Evolutionary conservation across 2,329 filamentous ascomycete genomes (phyloP), one percentile per base, ranked within the genome.

Genomic region (Zymoseptoria tritici): DNA sequence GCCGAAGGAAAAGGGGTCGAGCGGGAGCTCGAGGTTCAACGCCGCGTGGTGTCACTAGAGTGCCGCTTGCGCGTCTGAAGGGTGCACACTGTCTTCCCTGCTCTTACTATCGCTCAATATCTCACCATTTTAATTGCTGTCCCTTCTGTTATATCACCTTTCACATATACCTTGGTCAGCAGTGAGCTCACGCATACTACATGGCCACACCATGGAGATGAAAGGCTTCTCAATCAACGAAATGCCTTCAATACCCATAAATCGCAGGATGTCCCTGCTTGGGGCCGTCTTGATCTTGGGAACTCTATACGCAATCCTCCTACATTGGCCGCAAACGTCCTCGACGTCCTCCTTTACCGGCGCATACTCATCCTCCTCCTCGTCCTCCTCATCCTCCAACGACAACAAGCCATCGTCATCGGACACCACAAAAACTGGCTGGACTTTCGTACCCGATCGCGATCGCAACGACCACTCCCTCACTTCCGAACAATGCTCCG

Each of bases 401-500:
- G 8, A 24, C 22, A 46, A 46, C 36, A 16, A 16, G 6, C 36
- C 36, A n/a, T 46, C 36, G 36, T 16, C 36, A 46, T 16, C 13
- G 36, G 36, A n/a, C 36, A 16, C 36, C 36, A 46, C 36, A n/a
- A 46, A 46, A 46, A 6, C 13, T 16, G 52, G 52, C 20, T 62
- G 60, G 60, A 53, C 36, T 3, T 64, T 64, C 55, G 55, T 63
- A 8, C 66, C 62, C 29, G 60, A 63, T 29, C 65, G 68, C 26
- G 70, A 73, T 64, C 66, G 67, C 49, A 64, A 66, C 55, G 67
- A 72, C 53, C 67, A 73, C 54, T 66, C 67, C 4, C 66, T 73
- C 19, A 68, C 68, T 16, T 60, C 63, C 13, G 61, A 61, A 36
- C 71, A 73, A 65, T 73, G 71, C 54, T 56, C 64, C 29, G 58